Evolutionary conservation across 768 basidiomycete species (phyloP).

Genomic region (Amylocystis lapponica): DNA sequence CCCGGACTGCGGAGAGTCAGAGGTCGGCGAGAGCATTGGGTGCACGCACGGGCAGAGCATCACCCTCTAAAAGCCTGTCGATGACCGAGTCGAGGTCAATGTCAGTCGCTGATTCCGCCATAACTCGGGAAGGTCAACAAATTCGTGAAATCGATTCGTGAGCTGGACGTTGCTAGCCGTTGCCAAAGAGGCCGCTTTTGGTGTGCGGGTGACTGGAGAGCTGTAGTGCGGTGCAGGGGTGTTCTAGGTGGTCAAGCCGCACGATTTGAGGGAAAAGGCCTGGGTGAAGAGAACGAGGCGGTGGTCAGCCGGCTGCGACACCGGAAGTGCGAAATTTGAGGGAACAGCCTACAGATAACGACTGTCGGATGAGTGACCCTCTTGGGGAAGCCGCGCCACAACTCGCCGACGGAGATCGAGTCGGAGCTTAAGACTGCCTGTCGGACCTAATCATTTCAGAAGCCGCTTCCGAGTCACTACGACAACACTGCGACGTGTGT

Average conservation of each 20-base stretch:
- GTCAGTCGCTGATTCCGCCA: conserved; percentile 82
- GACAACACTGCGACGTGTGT: no score
- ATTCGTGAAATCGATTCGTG: conserved; percentile 20
- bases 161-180: conserved; percentile 13
- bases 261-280: conserved; percentile 7
- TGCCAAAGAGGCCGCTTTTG: conserved; percentile 13
- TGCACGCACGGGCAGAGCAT: conserved; percentile 26
- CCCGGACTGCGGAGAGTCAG: conserved; percentile 67
- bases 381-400: conserved; percentile 16
- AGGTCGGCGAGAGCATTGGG: conserved; percentile 8
- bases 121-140: conserved; percentile 24
- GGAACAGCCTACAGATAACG: conserved; percentile 34
- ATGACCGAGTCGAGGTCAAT: conserved; percentile 99
- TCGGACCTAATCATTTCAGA: no score
- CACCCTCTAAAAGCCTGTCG: conserved; percentile 96
- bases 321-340: conserved; percentile 37
- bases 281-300: conserved; percentile 10
- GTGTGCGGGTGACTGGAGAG: background rate
- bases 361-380: conserved; percentile 22
- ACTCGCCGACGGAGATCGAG: conserved; percentile 16
- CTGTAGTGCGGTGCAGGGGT: conserved; percentile 4
- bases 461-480: no score
- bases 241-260: background rate
- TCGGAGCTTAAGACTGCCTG: conserved; percentile 10
- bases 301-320: conserved; percentile 27